Conservation (phyloP, 163 green algal species). For the Volvox carteri region DNA sequence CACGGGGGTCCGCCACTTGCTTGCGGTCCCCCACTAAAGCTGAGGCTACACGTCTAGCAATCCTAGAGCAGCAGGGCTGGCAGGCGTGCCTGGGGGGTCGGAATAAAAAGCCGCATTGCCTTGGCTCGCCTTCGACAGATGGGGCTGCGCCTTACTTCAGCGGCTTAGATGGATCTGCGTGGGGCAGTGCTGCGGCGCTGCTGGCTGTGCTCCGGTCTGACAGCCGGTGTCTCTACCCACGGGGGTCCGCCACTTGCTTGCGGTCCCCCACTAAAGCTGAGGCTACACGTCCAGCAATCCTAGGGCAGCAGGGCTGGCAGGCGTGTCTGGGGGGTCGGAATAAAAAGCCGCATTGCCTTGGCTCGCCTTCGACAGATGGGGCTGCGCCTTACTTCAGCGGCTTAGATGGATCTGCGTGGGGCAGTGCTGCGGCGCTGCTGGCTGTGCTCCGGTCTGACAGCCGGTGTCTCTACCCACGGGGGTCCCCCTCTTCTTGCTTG, state of each 20-base stretch:
- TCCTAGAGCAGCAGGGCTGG: too few species aligned
- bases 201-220: slow-evolving; percentile 18
- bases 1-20: slow-evolving; percentile 12
- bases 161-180: slow-evolving; percentile 20
- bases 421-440: slow-evolving; percentile 23
- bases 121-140: background rate
- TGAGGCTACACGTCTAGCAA: slow-evolving; percentile 11
- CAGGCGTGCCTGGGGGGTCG: too few species aligned
- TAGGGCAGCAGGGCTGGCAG: too few species aligned
- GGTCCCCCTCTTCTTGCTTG: background rate
- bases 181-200: slow-evolving; percentile 17
- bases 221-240: slow-evolving; percentile 43
- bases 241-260: background rate
- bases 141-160: slow-evolving; percentile 34
- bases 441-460: slow-evolving; percentile 33
- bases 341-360: slow-evolving; percentile 17
- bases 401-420: slow-evolving; percentile 15
- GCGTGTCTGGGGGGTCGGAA: too few species aligned
- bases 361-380: background rate
- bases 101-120: background rate
- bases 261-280: slow-evolving; percentile 22
- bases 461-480: slow-evolving; percentile 46
- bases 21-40: slow-evolving; percentile 26
- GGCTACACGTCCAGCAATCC: slow-evolving; percentile 30
- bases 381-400: slow-evolving; percentile 39